These are phyloP conservation scores for Lavandula angustifolia DNA, from an alignment of 257 asterid genomes.

Conservation along the genomic window DNA sequence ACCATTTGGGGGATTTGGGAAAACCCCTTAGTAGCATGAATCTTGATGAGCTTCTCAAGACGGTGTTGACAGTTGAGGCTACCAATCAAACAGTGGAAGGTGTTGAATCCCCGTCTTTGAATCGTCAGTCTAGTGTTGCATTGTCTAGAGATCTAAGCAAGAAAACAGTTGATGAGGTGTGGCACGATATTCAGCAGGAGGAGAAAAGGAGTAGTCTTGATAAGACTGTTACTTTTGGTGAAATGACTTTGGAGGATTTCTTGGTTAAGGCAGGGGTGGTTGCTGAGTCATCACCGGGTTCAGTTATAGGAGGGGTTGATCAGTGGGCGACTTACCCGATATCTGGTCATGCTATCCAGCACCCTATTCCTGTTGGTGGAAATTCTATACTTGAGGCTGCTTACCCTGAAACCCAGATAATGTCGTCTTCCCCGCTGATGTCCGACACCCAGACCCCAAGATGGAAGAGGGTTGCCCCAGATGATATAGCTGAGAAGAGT, in stretches of 20 bases:
- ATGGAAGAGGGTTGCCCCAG: constrained; percentile 67
- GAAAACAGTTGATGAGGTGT: constrained; percentile 91
- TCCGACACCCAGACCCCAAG: constrained; percentile 71
- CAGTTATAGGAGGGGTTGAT: constrained; percentile 44
- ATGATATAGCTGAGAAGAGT: constrained; percentile 63
- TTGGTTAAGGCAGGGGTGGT: constrained; percentile 94
- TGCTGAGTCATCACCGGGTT: constrained; percentile 50
- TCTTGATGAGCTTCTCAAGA: constrained; percentile 88
- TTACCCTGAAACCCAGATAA: constrained; percentile 56
- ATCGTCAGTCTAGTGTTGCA: constrained; percentile 55
- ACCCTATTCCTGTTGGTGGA: constrained; percentile 47
- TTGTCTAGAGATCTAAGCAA: constrained; percentile 71
- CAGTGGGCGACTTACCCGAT: constrained; percentile 67
- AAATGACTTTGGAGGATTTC: constrained; percentile 88
- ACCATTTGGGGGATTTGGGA: constrained; percentile 80
- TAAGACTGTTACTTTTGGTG: constrained; percentile 69
- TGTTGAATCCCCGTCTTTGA: constrained; percentile 39
- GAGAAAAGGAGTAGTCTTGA: constrained; percentile 48
- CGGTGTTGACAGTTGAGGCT: constrained; percentile 63
- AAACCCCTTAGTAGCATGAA: constrained; percentile 87
- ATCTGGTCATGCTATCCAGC: constrained; percentile 38
- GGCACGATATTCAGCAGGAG: constrained; percentile 78
- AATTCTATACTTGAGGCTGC: constrained; percentile 52
- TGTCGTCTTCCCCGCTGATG: constrained; percentile 61
- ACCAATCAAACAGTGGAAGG: constrained; percentile 44